phyloP scores from a whole-genome alignment of 1,139 yeast species.

The Diutina siamensis region DNA sequence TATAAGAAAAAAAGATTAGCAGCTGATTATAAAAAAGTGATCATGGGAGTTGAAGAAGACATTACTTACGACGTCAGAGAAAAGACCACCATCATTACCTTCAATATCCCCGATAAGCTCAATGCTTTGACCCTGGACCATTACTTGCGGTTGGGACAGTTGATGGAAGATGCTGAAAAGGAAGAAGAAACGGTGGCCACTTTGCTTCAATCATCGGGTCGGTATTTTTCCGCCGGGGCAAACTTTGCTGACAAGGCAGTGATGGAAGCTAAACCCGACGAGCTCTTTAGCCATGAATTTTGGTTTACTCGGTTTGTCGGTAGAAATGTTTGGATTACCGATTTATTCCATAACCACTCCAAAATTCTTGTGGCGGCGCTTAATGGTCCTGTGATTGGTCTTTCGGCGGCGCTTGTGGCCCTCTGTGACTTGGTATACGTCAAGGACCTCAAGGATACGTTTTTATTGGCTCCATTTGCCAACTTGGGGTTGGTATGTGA shows the following conservation, averaged over 20 bases:
- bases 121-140: constrained; percentile 65
- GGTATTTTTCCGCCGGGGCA: constrained; percentile 82
- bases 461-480: constrained; percentile 65
- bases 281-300: constrained; percentile 32
- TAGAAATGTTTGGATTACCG: constrained; percentile 60
- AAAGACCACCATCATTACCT: constrained; percentile 51
- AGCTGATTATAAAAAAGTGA: too few species aligned
- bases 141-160: constrained; percentile 50
- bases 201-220: constrained; percentile 59
- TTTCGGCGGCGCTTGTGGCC: constrained; percentile 62
- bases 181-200: constrained; percentile 59
- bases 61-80: constrained; percentile 43
- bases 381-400: constrained; percentile 84
- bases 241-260: constrained; percentile 35
- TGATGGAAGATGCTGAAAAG: constrained; percentile 53
- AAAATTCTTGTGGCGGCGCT: constrained; percentile 67
- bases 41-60: constrained; percentile 11
- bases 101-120: constrained; percentile 48
- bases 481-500: constrained; percentile 78
- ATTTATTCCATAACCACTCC: constrained; percentile 57
- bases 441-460: constrained; percentile 44
- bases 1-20: too few species aligned
- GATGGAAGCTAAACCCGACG: constrained; percentile 17
- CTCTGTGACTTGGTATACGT: constrained; percentile 71
- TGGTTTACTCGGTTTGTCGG: constrained; percentile 55